Evolutionary conservation across 306 rosid genomes (phyloP).

Genomic region (Malus fusca): DNA sequence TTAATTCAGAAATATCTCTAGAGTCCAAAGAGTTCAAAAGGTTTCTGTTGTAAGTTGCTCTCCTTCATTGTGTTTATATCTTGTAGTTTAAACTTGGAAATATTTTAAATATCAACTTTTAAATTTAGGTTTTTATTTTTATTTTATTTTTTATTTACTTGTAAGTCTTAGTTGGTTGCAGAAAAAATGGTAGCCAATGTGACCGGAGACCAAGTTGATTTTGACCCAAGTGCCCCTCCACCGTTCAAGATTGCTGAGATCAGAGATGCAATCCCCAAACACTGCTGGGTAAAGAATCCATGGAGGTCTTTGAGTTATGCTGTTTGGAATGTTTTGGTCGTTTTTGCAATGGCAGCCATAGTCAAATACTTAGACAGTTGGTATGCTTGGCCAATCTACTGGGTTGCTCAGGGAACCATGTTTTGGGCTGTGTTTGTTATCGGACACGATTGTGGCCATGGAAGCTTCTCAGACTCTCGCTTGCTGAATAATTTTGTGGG

Average conservation of each 20-base stretch:
- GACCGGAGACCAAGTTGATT: constrained; percentile 3
- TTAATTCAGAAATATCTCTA: background rate
- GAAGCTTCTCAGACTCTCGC: background rate
- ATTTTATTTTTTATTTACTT: background rate
- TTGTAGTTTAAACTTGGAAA: background rate
- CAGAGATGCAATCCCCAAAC: constrained; percentile 72
- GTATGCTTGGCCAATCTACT: background rate
- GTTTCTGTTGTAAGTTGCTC: background rate
- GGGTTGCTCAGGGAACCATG: background rate
- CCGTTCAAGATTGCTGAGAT: constrained; percentile 69
- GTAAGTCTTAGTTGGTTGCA: background rate
- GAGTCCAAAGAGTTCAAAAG: background rate
- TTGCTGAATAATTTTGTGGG: background rate
- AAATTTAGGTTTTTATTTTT: background rate
- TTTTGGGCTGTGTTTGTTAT: background rate
- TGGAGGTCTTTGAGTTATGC: background rate
- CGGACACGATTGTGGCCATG: background rate
- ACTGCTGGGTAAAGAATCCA: constrained; percentile 69
- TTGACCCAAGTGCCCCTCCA: constrained; percentile 78
- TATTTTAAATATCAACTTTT: too few species aligned
- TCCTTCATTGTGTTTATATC: background rate
- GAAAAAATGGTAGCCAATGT: background rate
- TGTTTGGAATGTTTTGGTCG: background rate
- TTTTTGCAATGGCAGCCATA: background rate
- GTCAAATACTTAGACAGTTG: background rate